Conservation (phyloP, 768 basidiomycete genomes). For the Termitomyces sp. region DNA sequence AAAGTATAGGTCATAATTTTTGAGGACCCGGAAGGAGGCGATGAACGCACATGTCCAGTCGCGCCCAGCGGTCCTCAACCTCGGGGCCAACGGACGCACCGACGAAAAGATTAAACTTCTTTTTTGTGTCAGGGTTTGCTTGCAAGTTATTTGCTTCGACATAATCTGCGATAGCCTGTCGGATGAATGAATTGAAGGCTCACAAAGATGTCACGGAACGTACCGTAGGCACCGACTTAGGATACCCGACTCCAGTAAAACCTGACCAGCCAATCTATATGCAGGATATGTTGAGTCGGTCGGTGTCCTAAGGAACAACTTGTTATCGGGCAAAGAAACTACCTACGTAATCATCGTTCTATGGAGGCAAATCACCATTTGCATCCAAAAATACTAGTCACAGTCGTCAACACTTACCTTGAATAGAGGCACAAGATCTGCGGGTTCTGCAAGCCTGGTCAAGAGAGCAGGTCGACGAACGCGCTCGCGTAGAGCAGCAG, state of each 20-base stretch:
- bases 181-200: not conserved
- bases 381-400: not conserved
- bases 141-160: slow-evolving; percentile 38
- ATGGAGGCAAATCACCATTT: not conserved
- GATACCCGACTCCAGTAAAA: slow-evolving; percentile 47
- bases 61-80: slow-evolving; percentile 43
- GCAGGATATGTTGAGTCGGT: not conserved
- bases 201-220: slow-evolving; percentile 9
- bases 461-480: slow-evolving; percentile 33
- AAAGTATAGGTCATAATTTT: not conserved
- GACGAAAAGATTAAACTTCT: slow-evolving; percentile 42
- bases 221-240: slow-evolving; percentile 38
- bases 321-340: not conserved
- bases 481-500: slow-evolving; percentile 34
- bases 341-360: slow-evolving; percentile 43
- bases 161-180: slow-evolving; percentile 40
- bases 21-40: not conserved
- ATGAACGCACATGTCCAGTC: slow-evolving; percentile 34
- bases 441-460: slow-evolving; percentile 27
- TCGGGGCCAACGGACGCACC: slow-evolving; percentile 44
- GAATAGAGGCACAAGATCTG: slow-evolving; percentile 36
- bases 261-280: slow-evolving; percentile 44
- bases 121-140: slow-evolving; percentile 34
- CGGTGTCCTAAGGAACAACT: not conserved
- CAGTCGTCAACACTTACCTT: slow-evolving; percentile 21